Evolutionary conservation across 1,284 basidiomycete genomes (phyloP), one percentile per base, ranked within the genome.

Genomic region (Ustilago trichophora): DNA sequence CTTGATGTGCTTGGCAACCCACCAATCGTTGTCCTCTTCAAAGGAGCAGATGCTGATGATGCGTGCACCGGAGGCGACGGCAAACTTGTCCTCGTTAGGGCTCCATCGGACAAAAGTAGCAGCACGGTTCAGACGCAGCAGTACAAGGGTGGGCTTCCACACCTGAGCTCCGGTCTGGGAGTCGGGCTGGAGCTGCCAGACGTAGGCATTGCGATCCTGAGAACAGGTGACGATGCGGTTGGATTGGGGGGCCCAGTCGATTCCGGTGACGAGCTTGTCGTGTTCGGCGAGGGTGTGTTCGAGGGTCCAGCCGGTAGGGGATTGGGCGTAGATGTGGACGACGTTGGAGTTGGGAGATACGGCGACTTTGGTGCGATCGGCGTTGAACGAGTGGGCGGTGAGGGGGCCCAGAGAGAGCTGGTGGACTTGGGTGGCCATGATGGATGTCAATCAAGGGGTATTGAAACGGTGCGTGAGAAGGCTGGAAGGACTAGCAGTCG

Each of bases 181-280:
- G 73, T 92, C 89, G 19, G 87, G 85, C 13, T 87, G 88, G 73
- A 90, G 89, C 51, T 91, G 89, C 96, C 96, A 99, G 25, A 99
- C 96, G 81, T 99, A 99, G 12, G 96, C 96, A 82, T 99, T 99
- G 44, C 96, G 86, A 82, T 99, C 96, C 83, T 99, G 95, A 22
- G 95, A 94, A 75, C 93, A 93, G 11, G 95, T 98, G 27, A 99
- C 96, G 83, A 99, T 94, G 24, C 92, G 90, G 84, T 99, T 98
- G 44, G 94, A 91, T 74, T 88, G 87, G 9, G 93, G 93, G 3
- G 95, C 96, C 96, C 96, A 99, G 83, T 98, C 95, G 82, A 99
- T 96, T 57, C 92, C 93, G 2, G 95, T 98, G 83, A 99, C 91
- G 67, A 90, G 85, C 85, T 98, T 98, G 86, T 99, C 96, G 84